Evolutionary conservation across 2,329 filamentous ascomycete species (phyloP), one percentile per base, ranked within the genome.

Genomic region (Aspergillus intermedius): DNA sequence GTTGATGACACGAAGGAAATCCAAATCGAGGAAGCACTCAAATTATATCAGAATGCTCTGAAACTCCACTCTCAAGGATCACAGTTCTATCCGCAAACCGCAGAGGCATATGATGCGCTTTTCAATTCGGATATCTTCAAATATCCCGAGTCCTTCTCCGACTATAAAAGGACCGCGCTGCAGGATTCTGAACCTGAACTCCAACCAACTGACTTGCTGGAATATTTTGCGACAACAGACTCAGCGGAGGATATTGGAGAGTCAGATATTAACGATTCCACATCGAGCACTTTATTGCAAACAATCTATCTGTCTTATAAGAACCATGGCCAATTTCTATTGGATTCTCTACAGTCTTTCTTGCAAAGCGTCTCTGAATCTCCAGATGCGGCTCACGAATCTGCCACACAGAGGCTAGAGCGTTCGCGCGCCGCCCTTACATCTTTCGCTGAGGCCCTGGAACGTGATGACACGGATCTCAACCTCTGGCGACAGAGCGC

Each of bases 1-100:
- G 76, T 95, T 62, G 93, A 98, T 67, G 90, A 93, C 61, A 95
- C 91, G 30, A 93, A 91, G 67, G 91, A 97, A 69, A 83, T 98
- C 46, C 91, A 95, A 77, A 91, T 97, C 62, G 93, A 98, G 62
- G 93, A 98, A 72, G 91, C 93, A 43, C 76, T 98, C 53, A 97
- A 96, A 71, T 81, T 91, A 32, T 98, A 96, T 66, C 91, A 97
- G 64, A 85, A 79, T 59, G 93, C 93, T 42, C 74, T 98, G 49
- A 95, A 91, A 67, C 82, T 91, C 56, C 93, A 98, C 65, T 86
- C 91, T 1, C 89, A 95, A 70, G 91, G 93, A 2, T 83, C 87
- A 0, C 74, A 74, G 15, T 87, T 83, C 47, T 93, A 88, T 65
- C 71, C 82, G 43, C 83, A 89, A 62, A 91, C 94, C 17, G 78